Conservation (phyloP, 2,329 filamentous ascomycete genomes). For the Boeremia lycopersici region DNA sequence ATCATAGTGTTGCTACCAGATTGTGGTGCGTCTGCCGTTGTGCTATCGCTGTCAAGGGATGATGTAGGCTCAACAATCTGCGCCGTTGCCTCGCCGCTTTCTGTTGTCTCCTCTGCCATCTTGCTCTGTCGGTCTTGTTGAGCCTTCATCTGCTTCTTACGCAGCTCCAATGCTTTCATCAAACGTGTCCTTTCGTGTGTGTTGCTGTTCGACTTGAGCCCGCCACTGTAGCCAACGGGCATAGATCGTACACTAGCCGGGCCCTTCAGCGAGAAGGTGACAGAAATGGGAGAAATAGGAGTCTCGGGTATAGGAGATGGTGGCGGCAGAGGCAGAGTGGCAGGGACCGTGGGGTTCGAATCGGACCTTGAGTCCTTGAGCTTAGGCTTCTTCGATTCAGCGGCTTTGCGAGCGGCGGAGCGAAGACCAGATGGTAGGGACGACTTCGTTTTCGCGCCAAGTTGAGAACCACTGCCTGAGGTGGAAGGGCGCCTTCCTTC, state of each 20-base stretch:
- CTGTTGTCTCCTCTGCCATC: slow-evolving; percentile 12
- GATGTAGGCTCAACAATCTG: slow-evolving; percentile 1
- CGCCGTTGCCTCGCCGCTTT: slow-evolving; percentile 12
- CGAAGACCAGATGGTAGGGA: slow-evolving; percentile 83
- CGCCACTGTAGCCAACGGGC: slow-evolving; percentile 46
- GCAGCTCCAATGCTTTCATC: slow-evolving; percentile 91
- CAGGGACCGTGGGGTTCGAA: slow-evolving; percentile 31
- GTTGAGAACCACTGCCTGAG: slow-evolving; percentile 53
- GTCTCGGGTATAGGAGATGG: slow-evolving; percentile 44
- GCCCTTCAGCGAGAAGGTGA: slow-evolving; percentile 47
- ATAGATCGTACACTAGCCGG: slow-evolving; percentile 52
- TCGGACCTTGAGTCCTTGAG: slow-evolving; percentile 40
- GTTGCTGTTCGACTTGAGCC: slow-evolving; percentile 60
- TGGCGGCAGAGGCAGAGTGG: slow-evolving; percentile 42
- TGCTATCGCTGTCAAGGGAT: not conserved
- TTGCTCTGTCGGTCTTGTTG: slow-evolving; percentile 40
- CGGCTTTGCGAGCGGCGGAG: slow-evolving; percentile 42
- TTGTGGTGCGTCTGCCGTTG: slow-evolving; percentile 7
- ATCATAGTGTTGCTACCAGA: slow-evolving; percentile 3
- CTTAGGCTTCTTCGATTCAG: slow-evolving; percentile 39
- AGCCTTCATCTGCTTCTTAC: slow-evolving; percentile 75
- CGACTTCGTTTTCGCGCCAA: slow-evolving; percentile 71
- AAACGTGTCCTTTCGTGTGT: slow-evolving; percentile 89
- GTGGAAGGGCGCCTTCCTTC: slow-evolving; percentile 68
- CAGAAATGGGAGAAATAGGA: slow-evolving; percentile 45